Evolutionary conservation across 768 basidiomycete species (phyloP), one percentile per base, ranked within the genome.

Genomic region (Russula compacta): DNA sequence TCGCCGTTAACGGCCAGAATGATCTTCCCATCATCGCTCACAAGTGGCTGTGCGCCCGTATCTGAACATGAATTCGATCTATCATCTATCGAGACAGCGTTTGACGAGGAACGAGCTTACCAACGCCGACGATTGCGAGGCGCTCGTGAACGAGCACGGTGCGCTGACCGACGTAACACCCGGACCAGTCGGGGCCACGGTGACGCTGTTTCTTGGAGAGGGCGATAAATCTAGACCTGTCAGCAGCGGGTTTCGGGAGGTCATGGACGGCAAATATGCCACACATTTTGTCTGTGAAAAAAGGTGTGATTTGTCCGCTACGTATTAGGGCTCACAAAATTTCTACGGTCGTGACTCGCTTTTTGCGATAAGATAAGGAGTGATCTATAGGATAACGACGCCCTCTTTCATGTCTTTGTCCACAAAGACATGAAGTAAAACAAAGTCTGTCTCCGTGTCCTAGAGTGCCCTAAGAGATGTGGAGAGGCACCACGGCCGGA

Each of bases 151-250:
- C 89, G 64, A 99, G 83, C 60, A 97, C 82, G 44, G 82, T 79
- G 54, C 86, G 80, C 72, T 85, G 83, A 48, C 89, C 90, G 64
- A 94, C 89, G 73, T 84, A 87, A 75, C 92, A 95, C 33, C 97
- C 97, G 14, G 92, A 94, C 97, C 97, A 99, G 75, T 99, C 97
- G 11, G 97, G 97, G 14, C 97, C 97, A 64, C 95, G 86, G 71
- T 97, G 95, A 54, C 95, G 83, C 62, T 92, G 85, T 64, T 84
- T 85, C 75, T 93, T 97, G 11, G 93, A 93, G 68, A 90, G 81
- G 4, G 91, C 86, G 59, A 98, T 85, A 69, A 85, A 87, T 58
- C 78, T 83, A 48, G 86, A 78, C 64, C 95, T 81, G 67, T 87
- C 86, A 24, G 74, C 73, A 40, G 79, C 70, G 39, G 93, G 86